A percentile compares a stretch with the other conserved stretches of the same genome.
These are phyloP conservation scores for Erigeron philadelphicus DNA, from an alignment of 140 eudicot species.

Conservation along the genomic window DNA sequence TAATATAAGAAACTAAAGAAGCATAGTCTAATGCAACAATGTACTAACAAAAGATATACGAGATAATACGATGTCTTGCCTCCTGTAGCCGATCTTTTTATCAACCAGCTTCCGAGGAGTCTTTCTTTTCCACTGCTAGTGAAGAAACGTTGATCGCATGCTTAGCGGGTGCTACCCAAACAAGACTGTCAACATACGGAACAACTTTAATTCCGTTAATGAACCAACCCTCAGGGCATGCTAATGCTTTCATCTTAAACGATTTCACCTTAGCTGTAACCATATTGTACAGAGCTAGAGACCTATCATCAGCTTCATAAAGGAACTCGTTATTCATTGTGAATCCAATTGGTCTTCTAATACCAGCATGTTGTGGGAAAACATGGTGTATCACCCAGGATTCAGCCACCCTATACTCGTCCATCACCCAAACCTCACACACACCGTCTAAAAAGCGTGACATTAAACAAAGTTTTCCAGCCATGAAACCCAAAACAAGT, in stretches of 20 bases:
- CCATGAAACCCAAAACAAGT: not conserved
- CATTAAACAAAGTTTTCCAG: slow-evolving; percentile 14
- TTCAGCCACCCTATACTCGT: not conserved
- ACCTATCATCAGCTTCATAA: not conserved
- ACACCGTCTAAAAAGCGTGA: too few relatives aligned
- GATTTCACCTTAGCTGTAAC: not conserved
- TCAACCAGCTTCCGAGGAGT: too few relatives aligned
- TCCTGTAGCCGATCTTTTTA: too few relatives aligned
- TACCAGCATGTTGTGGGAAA: not conserved
- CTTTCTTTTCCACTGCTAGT: too few relatives aligned
- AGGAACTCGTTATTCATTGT: not conserved
- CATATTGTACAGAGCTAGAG: not conserved
- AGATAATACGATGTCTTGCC: too few relatives aligned
- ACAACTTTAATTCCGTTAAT: not conserved
- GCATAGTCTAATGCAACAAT: too few relatives aligned
- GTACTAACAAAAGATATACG: too few relatives aligned
- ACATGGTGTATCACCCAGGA: slow-evolving; percentile 7
- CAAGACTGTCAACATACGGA: slow-evolving; percentile 6
- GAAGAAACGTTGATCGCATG: not conserved
- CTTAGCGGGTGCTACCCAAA: slow-evolving; percentile 1
- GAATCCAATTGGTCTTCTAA: not conserved
- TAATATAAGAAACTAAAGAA: too few relatives aligned
- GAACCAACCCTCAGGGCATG: too few relatives aligned
- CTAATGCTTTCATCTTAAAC: not conserved
- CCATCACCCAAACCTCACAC: slow-evolving; percentile 9